Base-by-base conservation (phyloP, 176 grass and related monocot species). In the Bromus sterilis region DNA sequence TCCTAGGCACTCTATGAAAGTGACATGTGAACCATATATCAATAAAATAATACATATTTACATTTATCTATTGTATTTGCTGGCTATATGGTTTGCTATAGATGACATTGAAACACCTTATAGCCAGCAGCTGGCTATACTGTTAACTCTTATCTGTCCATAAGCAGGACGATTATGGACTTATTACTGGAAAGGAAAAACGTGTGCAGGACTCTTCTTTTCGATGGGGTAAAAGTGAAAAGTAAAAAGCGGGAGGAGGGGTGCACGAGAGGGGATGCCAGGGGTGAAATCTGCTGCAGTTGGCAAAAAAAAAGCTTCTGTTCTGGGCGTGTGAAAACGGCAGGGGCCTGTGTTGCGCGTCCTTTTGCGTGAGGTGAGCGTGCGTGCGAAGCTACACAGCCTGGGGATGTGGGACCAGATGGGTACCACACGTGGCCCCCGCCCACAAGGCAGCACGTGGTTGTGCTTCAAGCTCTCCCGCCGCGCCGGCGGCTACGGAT, bases 401-500 rank as follows among this genome's bases (percentile, higher is more conserved):
- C 48, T 39, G 70, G 36, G 34, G 11, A 20, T 8, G 68, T 74
- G 80, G 89, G 82, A 3, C 68, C 37, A 74, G 74, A 89, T 80
- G 79, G 80, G 89, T 78, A 3, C 68, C 37, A 74, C 79, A 89
- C 83, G 79, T 89, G 90, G 69, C 53, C 43, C 35, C 5, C 56
- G 4, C 36, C 62, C 49, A 83, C 57, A 72, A 36, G 53, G 13
- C 75, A 78, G 78, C 89, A 94, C 84, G 80, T 94, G 89, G 83
- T 77, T 25, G 20, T 66, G 71, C 42, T 61, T 44, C 76, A 43
- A 43, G 0, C 12, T 28, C 66, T 51, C 48, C 48, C 48, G 48
- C 53, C 24, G 37, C 81, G 62, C 75, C 89, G 89, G 78, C 87
- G 86, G 68, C 56, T 86, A n/a, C 85, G 90, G 87, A 81, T 76